phyloP scores from a whole-genome alignment of 495 filamentous ascomycete species.

The Xylaria cubensis region DNA sequence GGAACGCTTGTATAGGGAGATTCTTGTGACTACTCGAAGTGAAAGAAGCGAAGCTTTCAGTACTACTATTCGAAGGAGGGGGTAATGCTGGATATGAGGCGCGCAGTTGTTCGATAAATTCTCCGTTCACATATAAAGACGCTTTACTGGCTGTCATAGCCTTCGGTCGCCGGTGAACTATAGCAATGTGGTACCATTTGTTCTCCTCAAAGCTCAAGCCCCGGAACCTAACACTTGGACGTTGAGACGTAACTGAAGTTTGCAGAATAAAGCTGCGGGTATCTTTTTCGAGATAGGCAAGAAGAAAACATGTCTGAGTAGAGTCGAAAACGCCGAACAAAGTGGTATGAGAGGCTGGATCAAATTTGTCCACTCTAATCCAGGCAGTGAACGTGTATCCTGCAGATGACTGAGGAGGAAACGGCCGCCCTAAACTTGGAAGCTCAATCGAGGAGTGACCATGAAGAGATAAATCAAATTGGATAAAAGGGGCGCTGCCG shows the following conservation, averaged over 20 bases:
- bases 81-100: conserved; percentile 83
- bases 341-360: conserved; percentile 85
- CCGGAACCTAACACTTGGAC: conserved; percentile 93
- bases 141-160: conserved; percentile 81
- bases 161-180: conserved; percentile 80
- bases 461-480: conserved; percentile 89
- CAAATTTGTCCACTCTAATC: conserved; percentile 87
- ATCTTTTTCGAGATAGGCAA: conserved; percentile 93
- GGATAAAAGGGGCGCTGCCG: conserved; percentile 79
- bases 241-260: conserved; percentile 84
- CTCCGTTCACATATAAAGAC: conserved; percentile 87
- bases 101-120: conserved; percentile 91
- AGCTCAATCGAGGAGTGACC: conserved; percentile 91
- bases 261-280: conserved; percentile 96
- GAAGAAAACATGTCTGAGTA: conserved; percentile 90
- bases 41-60: conserved; percentile 66
- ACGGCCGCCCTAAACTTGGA: conserved; percentile 77
- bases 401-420: conserved; percentile 72
- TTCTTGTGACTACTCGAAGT: conserved; percentile 60
- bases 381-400: conserved; percentile 91
- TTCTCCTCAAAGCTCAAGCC: conserved; percentile 73
- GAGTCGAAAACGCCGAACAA: conserved; percentile 95
- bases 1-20: conserved; percentile 84
- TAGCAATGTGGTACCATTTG: conserved; percentile 89
- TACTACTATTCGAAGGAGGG: conserved; percentile 62